Percentiles rank a stretch among this genome's conserved stretches.
phyloP scores from a whole-genome alignment of 257 asterid genomes.

The Solanum stenotomum region DNA sequence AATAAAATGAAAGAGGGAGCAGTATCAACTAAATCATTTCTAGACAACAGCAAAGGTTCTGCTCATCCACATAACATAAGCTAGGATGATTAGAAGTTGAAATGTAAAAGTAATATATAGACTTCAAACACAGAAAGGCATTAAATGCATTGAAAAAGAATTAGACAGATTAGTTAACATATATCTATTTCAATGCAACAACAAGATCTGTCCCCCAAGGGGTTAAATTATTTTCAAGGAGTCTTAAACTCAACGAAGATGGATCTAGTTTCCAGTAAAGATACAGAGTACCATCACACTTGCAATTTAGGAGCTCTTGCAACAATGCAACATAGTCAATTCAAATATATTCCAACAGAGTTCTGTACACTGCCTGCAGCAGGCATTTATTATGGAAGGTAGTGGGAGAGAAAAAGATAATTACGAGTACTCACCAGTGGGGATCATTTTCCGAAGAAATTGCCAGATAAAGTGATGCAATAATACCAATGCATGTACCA shows the following conservation, averaged over 20 bases:
- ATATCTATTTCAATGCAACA: not conserved
- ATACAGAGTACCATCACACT: not conserved
- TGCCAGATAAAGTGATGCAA: constrained; percentile 51
- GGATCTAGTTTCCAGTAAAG: not conserved
- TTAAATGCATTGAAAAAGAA: not conserved
- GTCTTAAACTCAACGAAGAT: not conserved
- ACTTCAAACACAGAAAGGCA: not conserved
- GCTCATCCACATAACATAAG: not conserved
- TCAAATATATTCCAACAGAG: not conserved
- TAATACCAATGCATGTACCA: constrained; percentile 85
- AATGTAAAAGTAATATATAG: not conserved
- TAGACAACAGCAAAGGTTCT: not conserved
- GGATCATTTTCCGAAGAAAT: constrained; percentile 71
- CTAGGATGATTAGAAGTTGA: not conserved
- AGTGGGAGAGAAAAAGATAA: not conserved
- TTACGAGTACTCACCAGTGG: constrained; percentile 51
- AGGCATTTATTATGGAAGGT: not conserved
- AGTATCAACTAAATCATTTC: not conserved
- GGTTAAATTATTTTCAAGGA: not conserved
- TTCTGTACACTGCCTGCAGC: not conserved
- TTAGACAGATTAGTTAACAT: not conserved
- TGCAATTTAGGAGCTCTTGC: not conserved
- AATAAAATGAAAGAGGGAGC: not conserved
- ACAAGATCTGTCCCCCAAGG: not conserved
- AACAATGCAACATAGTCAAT: not conserved